A percentile compares a stretch with the other conserved stretches of the same genome.
phyloP scores from a whole-genome alignment of 192 early-diverging fungal genomes.

The Thamnidium elegans region DNA sequence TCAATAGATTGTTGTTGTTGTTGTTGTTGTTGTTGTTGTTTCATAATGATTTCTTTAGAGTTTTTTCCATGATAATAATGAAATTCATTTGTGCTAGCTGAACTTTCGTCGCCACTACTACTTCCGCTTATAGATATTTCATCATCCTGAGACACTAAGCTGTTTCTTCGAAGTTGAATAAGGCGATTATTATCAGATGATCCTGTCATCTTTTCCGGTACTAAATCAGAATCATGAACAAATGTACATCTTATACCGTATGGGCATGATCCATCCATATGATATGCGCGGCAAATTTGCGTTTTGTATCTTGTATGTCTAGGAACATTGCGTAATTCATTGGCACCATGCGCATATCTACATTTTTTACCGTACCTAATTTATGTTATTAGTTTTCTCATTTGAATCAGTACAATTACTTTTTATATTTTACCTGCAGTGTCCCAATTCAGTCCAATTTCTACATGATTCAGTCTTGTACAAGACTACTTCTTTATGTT shows the following conservation, averaged over 20 bases:
- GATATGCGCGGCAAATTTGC: conserved; percentile 90
- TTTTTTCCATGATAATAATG: too few species aligned
- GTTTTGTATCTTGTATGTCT: conserved; percentile 95
- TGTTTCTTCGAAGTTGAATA: background rate
- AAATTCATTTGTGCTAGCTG: too few species aligned
- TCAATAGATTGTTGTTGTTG: conserved; percentile 14
- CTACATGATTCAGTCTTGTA: conserved; percentile 51
- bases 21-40: conserved; percentile 3
- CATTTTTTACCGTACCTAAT: conserved; percentile 87
- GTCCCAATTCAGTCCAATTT: conserved; percentile 46
- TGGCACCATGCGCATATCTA: conserved; percentile 87
- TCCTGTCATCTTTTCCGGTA: too few species aligned
- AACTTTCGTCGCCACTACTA: conserved; percentile 6
- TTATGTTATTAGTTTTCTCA: background rate
- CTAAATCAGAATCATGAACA: conserved; percentile 59
- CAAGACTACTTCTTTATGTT: conserved; percentile 37
- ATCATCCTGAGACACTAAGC: background rate
- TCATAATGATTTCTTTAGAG: background rate
- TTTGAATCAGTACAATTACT: background rate
- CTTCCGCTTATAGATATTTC: background rate
- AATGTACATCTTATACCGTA: conserved; percentile 96
- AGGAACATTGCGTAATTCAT: conserved; percentile 76
- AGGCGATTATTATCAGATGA: too few species aligned
- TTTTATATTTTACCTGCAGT: conserved; percentile 32
- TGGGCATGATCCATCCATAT: conserved; percentile 85